These are phyloP conservation scores for Rhodamnia rubescens DNA, from an alignment of 345 rosid genomes.

Conservation along the genomic window DNA sequence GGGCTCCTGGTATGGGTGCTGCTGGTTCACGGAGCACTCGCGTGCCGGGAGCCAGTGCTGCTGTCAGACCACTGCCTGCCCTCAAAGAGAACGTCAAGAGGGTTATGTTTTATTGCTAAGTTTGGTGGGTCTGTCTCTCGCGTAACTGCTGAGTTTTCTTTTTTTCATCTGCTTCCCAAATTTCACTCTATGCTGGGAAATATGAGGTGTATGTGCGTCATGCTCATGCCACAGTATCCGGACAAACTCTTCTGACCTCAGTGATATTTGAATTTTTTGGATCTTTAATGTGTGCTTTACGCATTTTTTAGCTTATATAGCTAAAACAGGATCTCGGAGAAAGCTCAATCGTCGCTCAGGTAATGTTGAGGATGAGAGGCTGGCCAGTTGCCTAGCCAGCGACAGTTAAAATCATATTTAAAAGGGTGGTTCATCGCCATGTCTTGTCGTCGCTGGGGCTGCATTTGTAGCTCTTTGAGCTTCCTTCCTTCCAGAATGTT, in stretches of 20 bases:
- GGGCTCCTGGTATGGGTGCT: slow-evolving; percentile 35
- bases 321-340: background rate
- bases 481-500: background rate
- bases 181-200: background rate
- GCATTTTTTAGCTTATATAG: background rate
- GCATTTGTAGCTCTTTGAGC: background rate
- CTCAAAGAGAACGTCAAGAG: slow-evolving; percentile 88
- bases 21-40: slow-evolving; percentile 34
- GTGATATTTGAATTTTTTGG: background rate
- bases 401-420: background rate
- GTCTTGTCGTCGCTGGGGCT: background rate
- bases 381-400: background rate
- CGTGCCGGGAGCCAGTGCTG: slow-evolving; percentile 44
- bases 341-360: background rate
- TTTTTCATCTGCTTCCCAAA: background rate
- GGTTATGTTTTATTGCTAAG: slow-evolving; percentile 88
- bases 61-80: slow-evolving; percentile 88
- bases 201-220: background rate
- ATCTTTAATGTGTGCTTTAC: background rate
- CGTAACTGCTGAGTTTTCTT: background rate
- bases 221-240: background rate
- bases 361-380: background rate
- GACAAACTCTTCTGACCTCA: background rate
- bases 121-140: background rate
- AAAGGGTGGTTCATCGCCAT: background rate